These are phyloP conservation scores for Gyromitra esculenta DNA, from an alignment of 2,329 filamentous ascomycete genomes.

Conservation along the genomic window DNA sequence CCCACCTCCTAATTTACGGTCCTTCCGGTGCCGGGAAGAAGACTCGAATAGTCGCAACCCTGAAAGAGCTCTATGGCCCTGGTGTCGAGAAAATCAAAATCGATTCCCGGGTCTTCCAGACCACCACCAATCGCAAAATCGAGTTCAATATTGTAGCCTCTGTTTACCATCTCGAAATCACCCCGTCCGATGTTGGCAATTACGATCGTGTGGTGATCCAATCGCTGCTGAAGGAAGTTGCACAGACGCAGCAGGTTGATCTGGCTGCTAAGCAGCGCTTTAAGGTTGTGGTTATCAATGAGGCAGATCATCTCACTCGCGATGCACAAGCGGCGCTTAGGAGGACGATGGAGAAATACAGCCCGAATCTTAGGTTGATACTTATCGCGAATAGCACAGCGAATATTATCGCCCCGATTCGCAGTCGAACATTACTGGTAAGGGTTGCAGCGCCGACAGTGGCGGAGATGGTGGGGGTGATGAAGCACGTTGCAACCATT, in stretches of 20 bases:
- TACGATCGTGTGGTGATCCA: slow-evolving; percentile 97
- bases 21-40: slow-evolving; percentile 98
- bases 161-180: slow-evolving; percentile 98
- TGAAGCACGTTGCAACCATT: slow-evolving; percentile 70
- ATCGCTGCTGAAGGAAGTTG: slow-evolving; percentile 95
- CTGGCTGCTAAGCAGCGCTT: slow-evolving; percentile 87
- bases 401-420: slow-evolving; percentile 98
- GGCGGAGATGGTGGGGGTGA: slow-evolving; percentile 80
- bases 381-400: slow-evolving; percentile 94
- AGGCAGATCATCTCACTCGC: slow-evolving; percentile 90
- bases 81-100: slow-evolving; percentile 99
- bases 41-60: slow-evolving; percentile 91
- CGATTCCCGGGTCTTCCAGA: slow-evolving; percentile 95
- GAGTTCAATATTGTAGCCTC: slow-evolving; percentile 99
- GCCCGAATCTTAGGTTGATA: slow-evolving; percentile 89
- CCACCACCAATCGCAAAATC: slow-evolving; percentile 92
- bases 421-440: slow-evolving; percentile 88
- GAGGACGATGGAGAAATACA: slow-evolving; percentile 99
- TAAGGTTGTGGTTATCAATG: slow-evolving; percentile 99
- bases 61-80: slow-evolving; percentile 93
- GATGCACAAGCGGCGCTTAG: slow-evolving; percentile 95
- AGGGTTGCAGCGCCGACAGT: slow-evolving; percentile 89
- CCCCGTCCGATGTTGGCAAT: slow-evolving; percentile 93
- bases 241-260: slow-evolving; percentile 99
- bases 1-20: slow-evolving; percentile 95